Conservation (phyloP, 148 eudicot species). For the Oxyria digyna region DNA sequence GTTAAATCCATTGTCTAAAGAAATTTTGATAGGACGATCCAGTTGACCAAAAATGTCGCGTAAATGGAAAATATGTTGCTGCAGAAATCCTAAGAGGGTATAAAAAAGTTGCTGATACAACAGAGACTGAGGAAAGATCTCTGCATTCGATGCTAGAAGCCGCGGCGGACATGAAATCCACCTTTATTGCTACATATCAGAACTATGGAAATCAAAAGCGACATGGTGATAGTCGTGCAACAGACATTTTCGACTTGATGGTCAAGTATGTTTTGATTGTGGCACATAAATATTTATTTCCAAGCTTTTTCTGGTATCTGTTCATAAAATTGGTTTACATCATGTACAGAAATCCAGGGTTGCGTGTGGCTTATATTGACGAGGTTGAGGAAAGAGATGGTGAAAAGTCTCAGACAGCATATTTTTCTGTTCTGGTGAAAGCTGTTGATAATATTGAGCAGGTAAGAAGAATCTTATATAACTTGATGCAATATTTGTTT, state of each 20-base stretch:
- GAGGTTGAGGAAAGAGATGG: slow-evolving; percentile 64
- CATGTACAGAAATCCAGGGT: slow-evolving; percentile 49
- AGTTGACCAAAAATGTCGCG: not conserved
- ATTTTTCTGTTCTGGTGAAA: slow-evolving; percentile 66
- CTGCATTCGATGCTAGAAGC: slow-evolving; percentile 64
- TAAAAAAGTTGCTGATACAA: slow-evolving; percentile 38
- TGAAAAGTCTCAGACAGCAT: slow-evolving; percentile 48
- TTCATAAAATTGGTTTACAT: not conserved
- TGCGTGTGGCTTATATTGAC: slow-evolving; percentile 78
- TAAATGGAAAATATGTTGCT: not conserved
- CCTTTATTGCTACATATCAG: slow-evolving; percentile 77
- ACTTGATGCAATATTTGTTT: slow-evolving; percentile 6
- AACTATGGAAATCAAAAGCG: slow-evolving; percentile 78
- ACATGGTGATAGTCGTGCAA: slow-evolving; percentile 71
- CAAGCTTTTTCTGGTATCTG: not conserved
- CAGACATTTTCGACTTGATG: slow-evolving; percentile 75
- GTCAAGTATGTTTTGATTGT: slow-evolving; percentile 40
- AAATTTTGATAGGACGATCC: not conserved
- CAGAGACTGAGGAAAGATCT: slow-evolving; percentile 51
- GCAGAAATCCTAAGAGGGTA: slow-evolving; percentile 61
- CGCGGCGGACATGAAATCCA: slow-evolving; percentile 67
- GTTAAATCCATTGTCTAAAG: too few species aligned
- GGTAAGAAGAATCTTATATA: slow-evolving; percentile 26
- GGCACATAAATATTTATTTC: not conserved
- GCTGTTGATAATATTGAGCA: slow-evolving; percentile 67